Conservation (phyloP, 495 filamentous ascomycete genomes). For the Penicillium chermesinum region DNA sequence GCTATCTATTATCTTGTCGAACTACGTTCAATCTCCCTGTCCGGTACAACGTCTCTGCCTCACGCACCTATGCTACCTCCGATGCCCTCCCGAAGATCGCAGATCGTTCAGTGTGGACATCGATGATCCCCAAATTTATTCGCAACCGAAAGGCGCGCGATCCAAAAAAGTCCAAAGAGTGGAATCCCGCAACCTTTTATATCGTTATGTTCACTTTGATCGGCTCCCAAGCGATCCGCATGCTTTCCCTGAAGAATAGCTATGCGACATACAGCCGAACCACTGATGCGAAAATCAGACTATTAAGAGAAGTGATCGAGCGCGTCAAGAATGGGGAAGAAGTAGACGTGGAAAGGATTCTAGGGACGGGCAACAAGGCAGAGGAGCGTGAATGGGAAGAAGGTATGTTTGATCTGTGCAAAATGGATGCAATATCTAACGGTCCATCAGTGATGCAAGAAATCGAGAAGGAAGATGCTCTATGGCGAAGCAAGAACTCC, state of each 20-base stretch:
- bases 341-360: slow-evolving; percentile 77
- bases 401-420: slow-evolving; percentile 40
- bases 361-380: slow-evolving; percentile 73
- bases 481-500: slow-evolving; percentile 46
- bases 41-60: slow-evolving; percentile 7
- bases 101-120: slow-evolving; percentile 65
- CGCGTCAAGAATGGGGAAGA: slow-evolving; percentile 78
- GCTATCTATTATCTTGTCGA: neutral
- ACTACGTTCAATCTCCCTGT: neutral
- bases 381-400: slow-evolving; percentile 87
- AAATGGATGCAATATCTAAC: slow-evolving; percentile 5
- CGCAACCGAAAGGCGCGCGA: slow-evolving; percentile 29
- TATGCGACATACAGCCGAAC: slow-evolving; percentile 64
- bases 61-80: slow-evolving; percentile 29
- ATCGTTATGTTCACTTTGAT: slow-evolving; percentile 88
- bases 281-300: slow-evolving; percentile 70
- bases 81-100: slow-evolving; percentile 52
- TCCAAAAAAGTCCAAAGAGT: slow-evolving; percentile 57
- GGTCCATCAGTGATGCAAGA: slow-evolving; percentile 61
- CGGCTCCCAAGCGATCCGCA: slow-evolving; percentile 89
- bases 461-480: slow-evolving; percentile 70
- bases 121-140: slow-evolving; percentile 53
- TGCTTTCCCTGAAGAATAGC: slow-evolving; percentile 74
- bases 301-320: slow-evolving; percentile 78
- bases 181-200: slow-evolving; percentile 92